Percentiles rank a stretch among this genome's conserved stretches.
phyloP scores from a whole-genome alignment of 108 stramenopile genomes.

The Epithemia pelagica region DNA sequence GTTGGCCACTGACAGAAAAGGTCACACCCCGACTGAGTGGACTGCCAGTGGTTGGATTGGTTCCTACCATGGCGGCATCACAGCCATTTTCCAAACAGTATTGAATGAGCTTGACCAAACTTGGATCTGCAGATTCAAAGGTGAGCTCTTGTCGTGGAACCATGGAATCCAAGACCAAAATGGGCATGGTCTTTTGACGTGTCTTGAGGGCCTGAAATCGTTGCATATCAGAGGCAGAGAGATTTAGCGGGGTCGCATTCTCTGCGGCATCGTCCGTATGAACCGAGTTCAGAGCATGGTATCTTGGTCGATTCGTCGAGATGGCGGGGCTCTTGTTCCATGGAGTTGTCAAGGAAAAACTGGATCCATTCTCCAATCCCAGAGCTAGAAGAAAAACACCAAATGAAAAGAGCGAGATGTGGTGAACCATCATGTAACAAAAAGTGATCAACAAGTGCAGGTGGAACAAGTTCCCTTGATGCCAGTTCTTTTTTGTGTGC shows the following conservation, averaged over 20 bases:
- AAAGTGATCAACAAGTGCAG: no score
- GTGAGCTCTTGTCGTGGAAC: constrained; percentile 61
- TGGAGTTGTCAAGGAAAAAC: no score
- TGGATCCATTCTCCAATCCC: no score
- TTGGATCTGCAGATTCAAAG: constrained; percentile 45
- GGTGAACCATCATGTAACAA: no score
- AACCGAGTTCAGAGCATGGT: no score
- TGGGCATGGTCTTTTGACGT: constrained; percentile 21
- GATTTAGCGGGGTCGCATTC: not conserved
- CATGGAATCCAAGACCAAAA: constrained; percentile 67
- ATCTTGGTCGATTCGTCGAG: no score
- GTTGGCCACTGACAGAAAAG: constrained; percentile 24
- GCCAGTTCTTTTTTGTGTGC: no score
- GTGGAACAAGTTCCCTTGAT: no score
- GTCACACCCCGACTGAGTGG: constrained; percentile 30
- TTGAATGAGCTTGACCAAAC: constrained; percentile 46
- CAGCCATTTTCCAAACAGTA: constrained; percentile 41
- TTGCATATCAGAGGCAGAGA: not conserved
- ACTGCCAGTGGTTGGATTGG: constrained; percentile 28
- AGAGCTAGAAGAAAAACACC: no score
- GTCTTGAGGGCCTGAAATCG: not conserved
- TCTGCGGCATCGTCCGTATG: not conserved
- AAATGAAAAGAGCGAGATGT: no score
- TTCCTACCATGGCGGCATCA: constrained; percentile 62
- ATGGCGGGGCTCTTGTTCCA: no score